Conservation (phyloP, 1,139 yeast species). For the Debaryomyces nepalensis region DNA sequence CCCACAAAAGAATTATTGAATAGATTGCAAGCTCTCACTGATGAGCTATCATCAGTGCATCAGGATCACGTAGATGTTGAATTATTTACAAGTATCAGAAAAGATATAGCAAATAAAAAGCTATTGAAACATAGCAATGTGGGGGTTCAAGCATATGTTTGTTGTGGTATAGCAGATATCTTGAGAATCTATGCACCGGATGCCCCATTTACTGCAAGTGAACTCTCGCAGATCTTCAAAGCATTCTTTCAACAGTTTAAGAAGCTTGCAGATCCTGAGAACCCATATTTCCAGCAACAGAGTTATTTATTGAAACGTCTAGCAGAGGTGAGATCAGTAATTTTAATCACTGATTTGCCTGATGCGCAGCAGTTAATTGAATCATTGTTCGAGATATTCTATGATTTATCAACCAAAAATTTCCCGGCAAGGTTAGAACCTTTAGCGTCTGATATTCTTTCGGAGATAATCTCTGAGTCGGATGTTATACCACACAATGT, state of each 20-base stretch:
- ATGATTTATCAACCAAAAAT: conserved; percentile 49
- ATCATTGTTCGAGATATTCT: conserved; percentile 63
- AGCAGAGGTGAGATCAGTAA: conserved; percentile 80
- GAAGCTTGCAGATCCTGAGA: conserved; percentile 59
- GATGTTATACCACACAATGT: conserved; percentile 69
- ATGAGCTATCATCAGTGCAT: conserved; percentile 63
- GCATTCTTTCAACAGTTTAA: conserved; percentile 67
- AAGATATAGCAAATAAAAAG: conserved; percentile 61
- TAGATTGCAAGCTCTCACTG: conserved; percentile 52
- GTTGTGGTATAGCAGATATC: conserved; percentile 79
- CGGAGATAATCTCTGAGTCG: conserved; percentile 78
- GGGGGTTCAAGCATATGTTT: conserved; percentile 73
- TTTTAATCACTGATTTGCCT: conserved; percentile 76
- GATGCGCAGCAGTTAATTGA: conserved; percentile 60
- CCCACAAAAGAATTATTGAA: conserved; percentile 60
- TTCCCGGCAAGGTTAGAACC: conserved; percentile 56
- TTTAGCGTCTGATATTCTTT: conserved; percentile 66
- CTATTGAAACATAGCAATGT: conserved; percentile 62
- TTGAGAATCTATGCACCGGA: conserved; percentile 85
- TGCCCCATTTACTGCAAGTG: conserved; percentile 78
- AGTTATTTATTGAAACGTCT: conserved; percentile 68
- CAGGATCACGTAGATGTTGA: conserved; percentile 60
- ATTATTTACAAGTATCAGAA: conserved; percentile 49
- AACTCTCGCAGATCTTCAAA: conserved; percentile 65
- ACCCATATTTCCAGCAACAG: conserved; percentile 69